A percentile compares a stretch with the other conserved stretches of the same genome.
These are phyloP conservation scores for Gossypium turneri DNA, from an alignment of 345 rosid genomes.

Conservation along the genomic window DNA sequence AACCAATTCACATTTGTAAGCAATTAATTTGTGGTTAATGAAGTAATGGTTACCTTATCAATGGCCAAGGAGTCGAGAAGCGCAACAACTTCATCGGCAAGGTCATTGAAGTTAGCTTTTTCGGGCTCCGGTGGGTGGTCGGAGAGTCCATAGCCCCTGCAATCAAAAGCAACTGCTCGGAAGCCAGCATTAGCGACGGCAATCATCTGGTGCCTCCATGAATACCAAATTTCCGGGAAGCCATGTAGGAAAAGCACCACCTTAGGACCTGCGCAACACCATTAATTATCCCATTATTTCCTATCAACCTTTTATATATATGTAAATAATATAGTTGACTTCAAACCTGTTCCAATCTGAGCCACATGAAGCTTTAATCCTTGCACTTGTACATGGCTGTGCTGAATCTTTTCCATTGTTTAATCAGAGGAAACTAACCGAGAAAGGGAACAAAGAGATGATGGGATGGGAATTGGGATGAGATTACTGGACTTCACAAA, in stretches of 20 bases:
- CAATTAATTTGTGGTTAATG: background rate
- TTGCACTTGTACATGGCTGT: slow-evolving; percentile 1
- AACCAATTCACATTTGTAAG: background rate
- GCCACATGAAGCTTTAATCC: slow-evolving; percentile 6
- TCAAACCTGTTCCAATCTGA: background rate
- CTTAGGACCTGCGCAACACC: slow-evolving; percentile 9
- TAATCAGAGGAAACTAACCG: background rate
- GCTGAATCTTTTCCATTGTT: slow-evolving; percentile 5
- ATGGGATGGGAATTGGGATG: background rate
- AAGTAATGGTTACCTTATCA: slow-evolving; percentile 17
- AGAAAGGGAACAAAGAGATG: background rate
- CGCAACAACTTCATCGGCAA: slow-evolving; percentile 31
- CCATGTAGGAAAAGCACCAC: slow-evolving; percentile 40
- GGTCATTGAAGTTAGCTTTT: slow-evolving; percentile 28
- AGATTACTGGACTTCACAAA: background rate
- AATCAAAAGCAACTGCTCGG: slow-evolving; percentile 37
- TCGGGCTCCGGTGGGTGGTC: slow-evolving; percentile 23
- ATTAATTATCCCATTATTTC: background rate
- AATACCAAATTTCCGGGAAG: slow-evolving; percentile 43
- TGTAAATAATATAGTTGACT: too few species aligned
- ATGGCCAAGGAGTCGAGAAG: slow-evolving; percentile 29
- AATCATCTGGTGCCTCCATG: slow-evolving; percentile 46
- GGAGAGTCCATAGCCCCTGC: slow-evolving; percentile 37
- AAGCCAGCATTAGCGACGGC: slow-evolving; percentile 32
- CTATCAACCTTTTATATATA: background rate